Evolutionary conservation across 306 rosid species (phyloP), one percentile per base, ranked within the genome.

Genomic region (Senna tora): DNA sequence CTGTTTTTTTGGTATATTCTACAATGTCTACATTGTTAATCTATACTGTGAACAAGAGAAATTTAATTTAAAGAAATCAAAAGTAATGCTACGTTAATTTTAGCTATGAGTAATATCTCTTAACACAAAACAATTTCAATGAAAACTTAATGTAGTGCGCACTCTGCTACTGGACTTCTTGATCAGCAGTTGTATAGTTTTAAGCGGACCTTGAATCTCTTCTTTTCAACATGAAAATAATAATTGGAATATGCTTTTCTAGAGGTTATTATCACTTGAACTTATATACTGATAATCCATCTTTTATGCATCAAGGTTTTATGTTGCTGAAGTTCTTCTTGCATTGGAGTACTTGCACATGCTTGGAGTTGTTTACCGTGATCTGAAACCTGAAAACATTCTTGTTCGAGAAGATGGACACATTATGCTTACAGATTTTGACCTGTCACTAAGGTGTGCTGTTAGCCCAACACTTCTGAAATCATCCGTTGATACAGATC

Each of bases 341-440:
- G 97, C 97, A 52, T 71, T 91, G 85, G 97, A 91, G 82, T 91
- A 91, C 69, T 80, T 91, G 79, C 97, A 91, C 90, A 89, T 91
- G 97, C 96, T 91, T 60, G 97, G 97, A 68, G 87, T 91, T 59
- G 87, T 91, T 69, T 91, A 91, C 79, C 87, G 97, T 19, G 97
- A 91, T 83, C 73, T 91, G 73, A 91, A 91, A 66, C 97, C 97
- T 0, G 97, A 91, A 78, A 91, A 91, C 75, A 86, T 91, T 81
- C 96, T 91, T 77, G 97, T 91, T 70, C 76, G 97, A 63, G 97
- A 91, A 75, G 96, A 89, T 15, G 97, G 97, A 28, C 97, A 91
- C 83, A 91, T 91, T 60, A 91, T 91, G 97, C 97, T 91, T 51
- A 87, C 97, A 25, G 97, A 91, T 83, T 91, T 89, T 69, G 97